phyloP scores from a whole-genome alignment of 2,329 filamentous ascomycete species.

The Incumbomyces delicatus region DNA sequence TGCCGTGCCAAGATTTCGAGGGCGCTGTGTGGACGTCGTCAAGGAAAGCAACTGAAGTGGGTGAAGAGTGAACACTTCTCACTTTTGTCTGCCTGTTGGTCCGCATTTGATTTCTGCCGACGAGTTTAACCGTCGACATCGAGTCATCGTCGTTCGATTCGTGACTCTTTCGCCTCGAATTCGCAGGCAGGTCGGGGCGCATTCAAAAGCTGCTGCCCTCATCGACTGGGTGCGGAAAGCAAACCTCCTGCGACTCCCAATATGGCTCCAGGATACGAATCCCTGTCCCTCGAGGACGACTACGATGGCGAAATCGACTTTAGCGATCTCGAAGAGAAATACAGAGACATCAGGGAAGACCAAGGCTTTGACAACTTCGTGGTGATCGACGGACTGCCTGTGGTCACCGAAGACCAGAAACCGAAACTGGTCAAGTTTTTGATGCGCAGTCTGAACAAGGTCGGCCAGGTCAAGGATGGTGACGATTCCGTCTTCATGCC shows the following conservation, averaged over 20 bases:
- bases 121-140: too few species aligned
- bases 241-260: constrained; percentile 11
- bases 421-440: constrained; percentile 94
- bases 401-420: constrained; percentile 82
- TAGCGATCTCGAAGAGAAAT: constrained; percentile 83
- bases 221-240: too few species aligned
- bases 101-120: too few species aligned
- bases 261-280: constrained; percentile 92
- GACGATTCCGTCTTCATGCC: constrained; percentile 93
- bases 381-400: constrained; percentile 80
- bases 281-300: constrained; percentile 83
- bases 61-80: too few species aligned
- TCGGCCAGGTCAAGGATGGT: constrained; percentile 59
- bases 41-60: too few species aligned
- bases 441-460: constrained; percentile 79
- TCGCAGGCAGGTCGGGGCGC: too few species aligned
- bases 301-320: constrained; percentile 91
- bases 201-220: too few species aligned
- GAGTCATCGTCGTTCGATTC: too few species aligned
- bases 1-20: too few species aligned
- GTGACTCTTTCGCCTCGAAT: too few species aligned
- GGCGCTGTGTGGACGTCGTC: too few species aligned
- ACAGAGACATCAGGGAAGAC: constrained; percentile 83
- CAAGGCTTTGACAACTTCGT: constrained; percentile 95
- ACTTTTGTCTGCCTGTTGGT: too few species aligned